A percentile compares a stretch with the other conserved stretches of the same genome.
phyloP scores from a whole-genome alignment of 139 green algal species.

The Chlorella sp. region DNA sequence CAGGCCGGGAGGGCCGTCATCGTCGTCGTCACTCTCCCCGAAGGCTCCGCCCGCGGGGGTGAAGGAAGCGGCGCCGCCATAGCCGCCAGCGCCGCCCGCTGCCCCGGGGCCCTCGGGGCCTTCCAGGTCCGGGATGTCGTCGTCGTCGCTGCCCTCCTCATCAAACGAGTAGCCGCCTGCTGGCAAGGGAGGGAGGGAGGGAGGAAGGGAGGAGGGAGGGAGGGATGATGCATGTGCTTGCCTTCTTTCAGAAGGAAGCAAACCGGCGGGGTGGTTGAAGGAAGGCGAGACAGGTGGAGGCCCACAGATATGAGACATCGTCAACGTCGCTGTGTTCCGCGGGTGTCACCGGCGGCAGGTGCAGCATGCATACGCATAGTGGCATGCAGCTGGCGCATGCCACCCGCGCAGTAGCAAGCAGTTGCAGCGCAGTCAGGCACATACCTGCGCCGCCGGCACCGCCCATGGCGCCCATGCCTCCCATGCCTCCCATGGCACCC shows the following conservation, averaged over 20 bases:
- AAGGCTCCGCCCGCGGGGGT: neutral
- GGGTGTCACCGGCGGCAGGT: too few relatives aligned
- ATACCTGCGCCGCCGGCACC: neutral
- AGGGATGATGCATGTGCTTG: neutral
- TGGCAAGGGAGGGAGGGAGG: neutral
- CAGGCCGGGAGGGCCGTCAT: neutral
- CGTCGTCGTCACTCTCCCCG: neutral
- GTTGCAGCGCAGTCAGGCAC: too few relatives aligned
- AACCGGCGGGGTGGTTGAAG: neutral
- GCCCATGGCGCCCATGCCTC: neutral
- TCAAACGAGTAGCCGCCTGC: neutral
- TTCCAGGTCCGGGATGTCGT: constrained; percentile 2
- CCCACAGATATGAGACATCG: neutral
- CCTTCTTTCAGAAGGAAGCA: too few relatives aligned
- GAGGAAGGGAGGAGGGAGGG: neutral
- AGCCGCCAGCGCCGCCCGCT: neutral
- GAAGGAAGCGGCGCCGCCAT: neutral
- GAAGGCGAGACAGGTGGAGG: neutral
- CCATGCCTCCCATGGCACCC: constrained; percentile 6
- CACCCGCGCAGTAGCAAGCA: neutral
- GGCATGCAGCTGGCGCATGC: neutral
- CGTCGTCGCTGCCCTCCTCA: neutral
- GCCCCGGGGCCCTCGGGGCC: neutral
- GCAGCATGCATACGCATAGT: too few relatives aligned
- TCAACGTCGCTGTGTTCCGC: neutral